These are phyloP conservation scores for Aphanomyces invadans DNA, from an alignment of 352 stramenopile species.

Conservation along the genomic window DNA sequence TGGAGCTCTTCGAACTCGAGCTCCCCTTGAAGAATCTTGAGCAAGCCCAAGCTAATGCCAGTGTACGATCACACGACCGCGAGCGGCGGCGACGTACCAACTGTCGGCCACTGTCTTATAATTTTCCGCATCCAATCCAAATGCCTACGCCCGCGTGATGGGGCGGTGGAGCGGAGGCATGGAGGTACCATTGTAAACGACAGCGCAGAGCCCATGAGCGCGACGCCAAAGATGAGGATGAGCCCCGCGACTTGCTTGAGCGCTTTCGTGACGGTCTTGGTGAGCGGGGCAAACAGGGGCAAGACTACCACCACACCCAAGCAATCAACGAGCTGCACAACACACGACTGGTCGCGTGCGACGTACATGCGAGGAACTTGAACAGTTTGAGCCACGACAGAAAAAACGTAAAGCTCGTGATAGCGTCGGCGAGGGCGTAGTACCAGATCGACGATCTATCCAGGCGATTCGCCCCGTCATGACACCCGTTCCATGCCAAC, in stretches of 20 bases:
- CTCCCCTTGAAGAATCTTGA: conserved; percentile 23
- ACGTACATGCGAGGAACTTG: conserved; percentile 23
- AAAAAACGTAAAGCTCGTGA: conserved; percentile 25
- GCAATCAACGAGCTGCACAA: neutral
- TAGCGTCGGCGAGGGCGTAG: conserved; percentile 12
- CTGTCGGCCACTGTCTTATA: conserved; percentile 15
- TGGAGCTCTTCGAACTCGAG: conserved; percentile 24
- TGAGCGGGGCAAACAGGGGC: conserved; percentile 20
- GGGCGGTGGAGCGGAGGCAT: neutral
- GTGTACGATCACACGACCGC: neutral
- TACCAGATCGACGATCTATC: conserved; percentile 7
- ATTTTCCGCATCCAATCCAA: conserved; percentile 14
- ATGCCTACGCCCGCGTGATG: no score
- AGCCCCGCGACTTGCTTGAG: conserved; percentile 1
- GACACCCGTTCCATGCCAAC: no score
- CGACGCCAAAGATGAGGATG: conserved; percentile 21
- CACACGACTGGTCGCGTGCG: no score
- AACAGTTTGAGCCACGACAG: conserved; percentile 24
- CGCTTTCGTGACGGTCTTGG: conserved; percentile 16
- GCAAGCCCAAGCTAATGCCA: conserved; percentile 6
- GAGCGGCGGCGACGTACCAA: conserved; percentile 1
- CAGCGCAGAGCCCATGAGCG: conserved; percentile 14
- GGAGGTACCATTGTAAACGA: conserved; percentile 21
- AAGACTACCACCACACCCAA: conserved; percentile 7
- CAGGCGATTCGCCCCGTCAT: neutral